Evolutionary conservation across 306 rosid genomes (phyloP).

Genomic region (Astragalus glycyphyllos): DNA sequence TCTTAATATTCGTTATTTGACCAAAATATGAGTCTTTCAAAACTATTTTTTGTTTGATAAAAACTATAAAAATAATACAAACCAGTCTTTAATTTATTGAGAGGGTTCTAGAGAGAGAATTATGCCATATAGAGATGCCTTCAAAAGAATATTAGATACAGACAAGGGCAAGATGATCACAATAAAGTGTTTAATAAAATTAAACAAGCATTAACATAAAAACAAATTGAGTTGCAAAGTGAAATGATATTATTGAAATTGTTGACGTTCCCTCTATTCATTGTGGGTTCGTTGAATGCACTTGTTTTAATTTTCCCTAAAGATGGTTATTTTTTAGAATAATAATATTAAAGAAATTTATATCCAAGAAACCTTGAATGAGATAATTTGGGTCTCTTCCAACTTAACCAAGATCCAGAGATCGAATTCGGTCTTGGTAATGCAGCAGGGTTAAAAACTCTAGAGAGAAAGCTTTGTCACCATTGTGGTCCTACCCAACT

Average conservation of each 20-base stretch:
- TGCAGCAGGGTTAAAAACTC: too few relatives aligned
- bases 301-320: too few relatives aligned
- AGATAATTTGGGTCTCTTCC: too few relatives aligned
- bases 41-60: too few relatives aligned
- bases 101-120: conserved; percentile 34
- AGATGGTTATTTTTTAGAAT: too few relatives aligned
- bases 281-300: too few relatives aligned
- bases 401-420: too few relatives aligned
- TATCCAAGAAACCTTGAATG: too few relatives aligned
- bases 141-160: conserved; percentile 46
- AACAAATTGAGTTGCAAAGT: conserved; percentile 28
- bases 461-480: too few relatives aligned
- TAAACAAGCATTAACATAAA: conserved; percentile 41
- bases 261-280: background rate
- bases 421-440: too few relatives aligned
- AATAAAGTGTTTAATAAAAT: conserved; percentile 37
- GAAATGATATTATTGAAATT: conserved; percentile 1
- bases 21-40: conserved; percentile 4
- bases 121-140: conserved; percentile 67
- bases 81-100: conserved; percentile 4
- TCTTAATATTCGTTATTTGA: background rate
- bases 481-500: too few relatives aligned
- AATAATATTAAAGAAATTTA: too few relatives aligned
- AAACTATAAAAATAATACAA: background rate
- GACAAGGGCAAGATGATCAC: conserved; percentile 56